phyloP scores from a whole-genome alignment of 495 filamentous ascomycete species.

The Bombardia bombarda region DNA sequence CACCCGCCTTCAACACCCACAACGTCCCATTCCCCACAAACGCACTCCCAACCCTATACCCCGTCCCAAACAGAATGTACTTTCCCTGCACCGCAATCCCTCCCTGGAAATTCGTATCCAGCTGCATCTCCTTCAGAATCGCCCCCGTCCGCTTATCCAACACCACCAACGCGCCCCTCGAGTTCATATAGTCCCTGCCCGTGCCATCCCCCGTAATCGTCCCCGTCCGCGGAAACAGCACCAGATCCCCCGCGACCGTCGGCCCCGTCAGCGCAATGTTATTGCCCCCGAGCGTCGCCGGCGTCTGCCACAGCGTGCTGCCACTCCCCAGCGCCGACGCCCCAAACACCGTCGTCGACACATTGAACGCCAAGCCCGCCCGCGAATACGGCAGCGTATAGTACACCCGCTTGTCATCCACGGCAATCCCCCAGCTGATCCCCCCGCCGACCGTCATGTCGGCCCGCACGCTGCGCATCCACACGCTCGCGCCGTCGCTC shows the following conservation, averaged over 20 bases:
- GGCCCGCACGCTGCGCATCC: constrained; percentile 19
- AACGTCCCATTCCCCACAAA: too few relatives aligned
- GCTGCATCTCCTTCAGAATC: not conserved
- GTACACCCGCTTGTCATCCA: constrained; percentile 23
- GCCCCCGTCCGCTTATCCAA: not conserved
- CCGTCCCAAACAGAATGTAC: constrained; percentile 5
- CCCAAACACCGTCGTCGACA: constrained; percentile 23
- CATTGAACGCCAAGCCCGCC: constrained; percentile 2
- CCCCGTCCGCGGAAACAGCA: constrained; percentile 13
- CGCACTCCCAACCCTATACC: not conserved
- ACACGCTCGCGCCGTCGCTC: constrained; percentile 16
- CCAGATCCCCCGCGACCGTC: constrained; percentile 24
- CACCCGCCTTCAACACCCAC: not conserved
- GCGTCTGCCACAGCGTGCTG: constrained; percentile 21
- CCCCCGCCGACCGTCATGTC: constrained; percentile 19
- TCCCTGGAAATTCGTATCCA: not conserved
- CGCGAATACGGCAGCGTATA: constrained; percentile 20
- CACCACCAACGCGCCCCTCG: not conserved
- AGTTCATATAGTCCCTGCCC: not conserved
- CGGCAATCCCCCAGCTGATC: constrained; percentile 31
- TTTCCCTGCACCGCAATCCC: constrained; percentile 4
- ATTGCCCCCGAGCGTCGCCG: constrained; percentile 1
- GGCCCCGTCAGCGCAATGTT: constrained; percentile 11
- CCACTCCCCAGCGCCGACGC: constrained; percentile 22
- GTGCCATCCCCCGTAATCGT: not conserved